Evolutionary conservation across 768 basidiomycete genomes (phyloP).

Genomic region (Boletus rex-veris): DNA sequence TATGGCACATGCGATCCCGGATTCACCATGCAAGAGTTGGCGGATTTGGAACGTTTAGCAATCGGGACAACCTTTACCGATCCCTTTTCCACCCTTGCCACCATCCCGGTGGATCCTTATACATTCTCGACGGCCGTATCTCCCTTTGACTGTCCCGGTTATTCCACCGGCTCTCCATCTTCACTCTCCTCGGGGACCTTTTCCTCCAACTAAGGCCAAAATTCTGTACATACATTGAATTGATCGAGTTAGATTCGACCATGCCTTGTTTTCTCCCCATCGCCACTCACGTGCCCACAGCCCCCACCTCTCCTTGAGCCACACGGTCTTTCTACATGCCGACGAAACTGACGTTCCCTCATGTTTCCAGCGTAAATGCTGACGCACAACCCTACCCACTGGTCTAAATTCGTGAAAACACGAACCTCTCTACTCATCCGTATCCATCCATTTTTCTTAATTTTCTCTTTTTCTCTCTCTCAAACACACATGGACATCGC

Average conservation of each 20-base stretch:
- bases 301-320: background rate
- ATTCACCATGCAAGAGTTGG: conserved; percentile 10
- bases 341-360: background rate
- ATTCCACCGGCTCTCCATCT: conserved; percentile 11
- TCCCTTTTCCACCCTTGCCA: conserved; percentile 17
- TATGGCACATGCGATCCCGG: background rate
- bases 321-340: too few species aligned
- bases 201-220: background rate
- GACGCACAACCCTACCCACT: background rate
- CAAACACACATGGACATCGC: conserved; percentile 7
- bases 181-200: conserved; percentile 10
- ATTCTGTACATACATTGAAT: background rate
- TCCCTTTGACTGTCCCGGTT: conserved; percentile 17
- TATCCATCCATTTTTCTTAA: background rate
- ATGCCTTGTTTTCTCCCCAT: background rate
- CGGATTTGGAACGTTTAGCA: conserved; percentile 16
- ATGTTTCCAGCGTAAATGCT: background rate
- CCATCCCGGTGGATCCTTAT: background rate
- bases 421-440: background rate
- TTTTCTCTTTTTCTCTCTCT: background rate
- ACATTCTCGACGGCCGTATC: conserved; percentile 9
- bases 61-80: conserved; percentile 22
- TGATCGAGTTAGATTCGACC: background rate
- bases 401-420: background rate
- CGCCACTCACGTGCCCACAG: background rate